Evolutionary conservation across 202 grass and related monocot species (phyloP).

Genomic region (Setaria viridis): DNA sequence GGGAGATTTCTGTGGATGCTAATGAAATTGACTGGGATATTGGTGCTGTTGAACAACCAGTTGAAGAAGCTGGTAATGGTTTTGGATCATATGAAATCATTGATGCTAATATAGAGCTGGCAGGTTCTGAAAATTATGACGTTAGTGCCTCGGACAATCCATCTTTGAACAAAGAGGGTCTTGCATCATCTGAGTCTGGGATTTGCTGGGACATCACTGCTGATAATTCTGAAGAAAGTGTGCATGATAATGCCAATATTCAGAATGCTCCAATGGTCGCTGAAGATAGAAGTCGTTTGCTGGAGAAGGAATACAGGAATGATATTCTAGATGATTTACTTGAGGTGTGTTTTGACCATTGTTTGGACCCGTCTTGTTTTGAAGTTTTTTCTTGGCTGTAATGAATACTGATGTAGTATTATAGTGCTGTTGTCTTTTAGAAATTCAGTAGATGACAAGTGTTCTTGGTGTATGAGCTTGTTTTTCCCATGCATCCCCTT

Average conservation of each 20-base stretch:
- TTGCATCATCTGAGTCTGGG: conserved; percentile 50
- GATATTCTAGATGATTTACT: conserved; percentile 97
- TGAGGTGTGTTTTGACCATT: conserved; percentile 63
- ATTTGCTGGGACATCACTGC: conserved; percentile 85
- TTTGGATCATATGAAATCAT: conserved; percentile 84
- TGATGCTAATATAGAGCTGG: conserved; percentile 73
- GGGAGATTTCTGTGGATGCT: conserved; percentile 86
- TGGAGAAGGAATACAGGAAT: conserved; percentile 94
- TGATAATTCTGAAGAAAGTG: conserved; percentile 55
- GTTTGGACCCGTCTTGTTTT: neutral
- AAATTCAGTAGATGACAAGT: conserved; percentile 35
- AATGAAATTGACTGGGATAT: conserved; percentile 94
- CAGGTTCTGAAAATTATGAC: conserved; percentile 63
- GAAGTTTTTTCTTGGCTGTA: neutral
- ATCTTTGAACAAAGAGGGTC: conserved; percentile 50
- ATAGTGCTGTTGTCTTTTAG: neutral
- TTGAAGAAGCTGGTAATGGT: conserved; percentile 69
- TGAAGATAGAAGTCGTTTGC: conserved; percentile 80
- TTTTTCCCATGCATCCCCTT: conserved; percentile 3
- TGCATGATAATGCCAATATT: conserved; percentile 38
- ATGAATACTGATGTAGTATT: neutral
- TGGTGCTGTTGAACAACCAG: conserved; percentile 69
- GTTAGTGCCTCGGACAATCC: conserved; percentile 46
- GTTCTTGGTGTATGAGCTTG: neutral
- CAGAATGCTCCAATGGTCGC: conserved; percentile 44